Conservation (phyloP, 129 eudicot species). For the Sambucus nigra region DNA sequence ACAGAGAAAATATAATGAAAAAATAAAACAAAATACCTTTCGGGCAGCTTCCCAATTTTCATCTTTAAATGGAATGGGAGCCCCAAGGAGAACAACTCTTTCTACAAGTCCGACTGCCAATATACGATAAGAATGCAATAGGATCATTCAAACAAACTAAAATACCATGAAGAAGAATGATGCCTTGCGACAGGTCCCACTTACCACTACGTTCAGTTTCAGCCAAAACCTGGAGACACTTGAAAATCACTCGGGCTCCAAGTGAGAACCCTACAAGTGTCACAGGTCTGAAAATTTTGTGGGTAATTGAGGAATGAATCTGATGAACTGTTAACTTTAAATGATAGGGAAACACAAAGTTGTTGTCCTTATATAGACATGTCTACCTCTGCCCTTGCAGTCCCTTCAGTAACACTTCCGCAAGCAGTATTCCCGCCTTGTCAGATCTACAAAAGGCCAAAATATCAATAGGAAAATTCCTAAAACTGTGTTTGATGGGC, state of each 20-base stretch:
- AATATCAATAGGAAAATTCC: neutral
- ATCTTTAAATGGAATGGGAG: conserved; percentile 80
- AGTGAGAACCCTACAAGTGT: conserved; percentile 94
- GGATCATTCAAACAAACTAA: conserved; percentile 8
- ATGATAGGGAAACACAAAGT: neutral
- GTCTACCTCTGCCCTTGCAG: conserved; percentile 86
- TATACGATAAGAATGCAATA: conserved; percentile 9
- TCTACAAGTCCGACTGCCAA: conserved; percentile 79
- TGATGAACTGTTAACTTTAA: neutral
- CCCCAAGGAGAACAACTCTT: conserved; percentile 94
- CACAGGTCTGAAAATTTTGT: conserved; percentile 70
- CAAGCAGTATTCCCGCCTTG: conserved; percentile 96
- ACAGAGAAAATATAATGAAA: conserved; percentile 1
- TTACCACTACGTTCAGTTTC: conserved; percentile 59
- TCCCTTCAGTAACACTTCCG: conserved; percentile 82
- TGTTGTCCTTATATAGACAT: neutral
- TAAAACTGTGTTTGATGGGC: too few relatives aligned
- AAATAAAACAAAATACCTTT: conserved; percentile 39
- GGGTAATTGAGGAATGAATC: too few relatives aligned
- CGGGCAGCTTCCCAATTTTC: conserved; percentile 89
- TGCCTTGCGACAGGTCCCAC: conserved; percentile 3
- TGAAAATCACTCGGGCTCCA: conserved; percentile 93
- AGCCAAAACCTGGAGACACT: conserved; percentile 79
- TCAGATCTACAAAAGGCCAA: conserved; percentile 51
- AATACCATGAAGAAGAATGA: conserved; percentile 3